Evolutionary conservation across 345 rosid species (phyloP).

Genomic region (Melaleuca quinquenervia): DNA sequence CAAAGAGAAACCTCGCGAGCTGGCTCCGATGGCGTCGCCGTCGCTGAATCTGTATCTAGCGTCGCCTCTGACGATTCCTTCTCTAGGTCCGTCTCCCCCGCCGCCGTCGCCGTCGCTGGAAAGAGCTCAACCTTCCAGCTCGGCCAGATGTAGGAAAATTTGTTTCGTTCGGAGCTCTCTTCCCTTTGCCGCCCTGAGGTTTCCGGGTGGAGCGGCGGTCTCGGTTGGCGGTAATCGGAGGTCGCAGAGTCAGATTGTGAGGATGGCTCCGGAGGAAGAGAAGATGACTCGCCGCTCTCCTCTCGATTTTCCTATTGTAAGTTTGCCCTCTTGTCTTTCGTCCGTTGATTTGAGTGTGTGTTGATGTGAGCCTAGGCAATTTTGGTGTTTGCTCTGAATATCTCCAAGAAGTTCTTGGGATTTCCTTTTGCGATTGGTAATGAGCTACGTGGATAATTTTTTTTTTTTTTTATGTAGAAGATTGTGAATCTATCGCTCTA

Average conservation of each 20-base stretch:
- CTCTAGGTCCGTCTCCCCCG: neutral
- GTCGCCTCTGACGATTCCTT: neutral
- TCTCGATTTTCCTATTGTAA: slow-evolving; percentile 27
- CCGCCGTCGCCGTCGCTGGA: neutral
- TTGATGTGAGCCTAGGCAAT: neutral
- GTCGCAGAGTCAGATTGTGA: slow-evolving; percentile 9
- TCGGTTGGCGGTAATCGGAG: neutral
- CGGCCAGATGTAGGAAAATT: neutral
- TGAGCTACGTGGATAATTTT: neutral
- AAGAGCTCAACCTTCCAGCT: neutral
- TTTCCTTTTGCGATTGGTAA: neutral
- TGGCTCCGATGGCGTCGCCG: slow-evolving; percentile 2
- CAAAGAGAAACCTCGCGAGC: neutral
- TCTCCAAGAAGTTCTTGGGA: neutral
- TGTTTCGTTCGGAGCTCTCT: neutral
- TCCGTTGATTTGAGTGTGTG: neutral
- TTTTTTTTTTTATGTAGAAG: neutral
- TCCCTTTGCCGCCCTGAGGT: neutral
- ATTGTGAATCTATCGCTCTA: neutral
- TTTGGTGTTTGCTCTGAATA: neutral
- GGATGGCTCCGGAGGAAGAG: slow-evolving; percentile 42
- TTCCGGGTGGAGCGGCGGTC: neutral
- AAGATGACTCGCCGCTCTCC: slow-evolving; percentile 30
- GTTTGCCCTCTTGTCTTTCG: neutral
- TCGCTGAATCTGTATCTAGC: neutral